A percentile compares a stretch with the other conserved stretches of the same genome.
Conservation (phyloP, 2,329 filamentous ascomycete species). For the Ceratocystis harringtonii region DNA sequence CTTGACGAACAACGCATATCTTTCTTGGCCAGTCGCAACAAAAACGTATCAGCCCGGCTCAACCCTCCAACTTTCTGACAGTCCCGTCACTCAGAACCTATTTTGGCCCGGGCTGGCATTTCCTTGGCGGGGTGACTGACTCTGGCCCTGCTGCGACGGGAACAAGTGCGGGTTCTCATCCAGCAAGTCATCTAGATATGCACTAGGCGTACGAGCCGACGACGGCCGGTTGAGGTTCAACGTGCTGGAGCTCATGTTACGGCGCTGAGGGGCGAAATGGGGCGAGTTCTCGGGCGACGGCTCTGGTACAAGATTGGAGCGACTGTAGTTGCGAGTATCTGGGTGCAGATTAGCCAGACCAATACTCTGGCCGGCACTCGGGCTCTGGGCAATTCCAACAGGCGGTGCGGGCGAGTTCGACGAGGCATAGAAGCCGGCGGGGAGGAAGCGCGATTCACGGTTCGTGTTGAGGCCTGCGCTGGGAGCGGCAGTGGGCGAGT, state of each 20-base stretch:
- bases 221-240: conserved; percentile 49
- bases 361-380: conserved; percentile 33
- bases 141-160: conserved; percentile 22
- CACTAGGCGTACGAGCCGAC: conserved; percentile 56
- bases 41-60: no score
- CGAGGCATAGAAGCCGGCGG: conserved; percentile 79
- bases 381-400: conserved; percentile 25
- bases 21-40: no score
- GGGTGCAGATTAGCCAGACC: conserved; percentile 47
- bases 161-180: conserved; percentile 51
- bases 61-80: not conserved
- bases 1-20: no score
- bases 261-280: conserved; percentile 30
- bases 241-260: conserved; percentile 47
- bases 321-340: conserved; percentile 36
- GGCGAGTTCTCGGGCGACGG: conserved; percentile 53
- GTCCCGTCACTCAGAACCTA: not conserved
- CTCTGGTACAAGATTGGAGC: conserved; percentile 29
- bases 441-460: conserved; percentile 67
- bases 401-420: conserved; percentile 36
- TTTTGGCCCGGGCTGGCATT: conserved; percentile 1
- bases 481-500: conserved; percentile 73
- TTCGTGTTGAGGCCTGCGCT: conserved; percentile 47
- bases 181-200: conserved; percentile 79
- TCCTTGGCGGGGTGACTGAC: conserved; percentile 4